Conservation (phyloP, 768 basidiomycete genomes). For the Pulveroboletus sp. region DNA sequence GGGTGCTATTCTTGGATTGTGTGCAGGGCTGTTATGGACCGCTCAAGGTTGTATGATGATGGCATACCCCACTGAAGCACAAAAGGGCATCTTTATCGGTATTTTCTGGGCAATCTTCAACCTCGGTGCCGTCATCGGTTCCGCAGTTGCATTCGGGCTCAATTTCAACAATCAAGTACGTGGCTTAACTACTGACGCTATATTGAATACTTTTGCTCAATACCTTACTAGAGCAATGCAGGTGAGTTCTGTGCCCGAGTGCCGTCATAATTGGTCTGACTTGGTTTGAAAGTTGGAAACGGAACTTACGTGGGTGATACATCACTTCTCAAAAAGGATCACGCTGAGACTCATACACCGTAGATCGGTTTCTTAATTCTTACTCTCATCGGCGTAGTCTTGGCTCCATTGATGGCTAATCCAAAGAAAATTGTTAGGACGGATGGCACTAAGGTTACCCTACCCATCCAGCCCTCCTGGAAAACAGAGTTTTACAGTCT, state of each 20-base stretch:
- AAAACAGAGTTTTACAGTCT: constrained; percentile 68
- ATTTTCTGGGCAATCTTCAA: constrained; percentile 88
- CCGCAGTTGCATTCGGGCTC: constrained; percentile 66
- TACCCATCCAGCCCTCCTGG: constrained; percentile 70
- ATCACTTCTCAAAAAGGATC: background rate
- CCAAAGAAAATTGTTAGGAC: constrained; percentile 69
- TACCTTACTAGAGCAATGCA: constrained; percentile 19
- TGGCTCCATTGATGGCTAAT: constrained; percentile 68
- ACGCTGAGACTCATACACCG: background rate
- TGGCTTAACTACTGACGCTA: constrained; percentile 1
- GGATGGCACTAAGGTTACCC: constrained; percentile 64
- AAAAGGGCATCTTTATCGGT: constrained; percentile 74
- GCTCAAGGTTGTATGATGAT: constrained; percentile 84
- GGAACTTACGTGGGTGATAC: constrained; percentile 61
- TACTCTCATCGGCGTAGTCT: constrained; percentile 59
- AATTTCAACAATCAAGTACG: constrained; percentile 61
- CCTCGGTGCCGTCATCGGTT: constrained; percentile 73
- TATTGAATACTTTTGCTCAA: background rate
- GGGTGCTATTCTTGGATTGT: constrained; percentile 70
- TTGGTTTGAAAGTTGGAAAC: constrained; percentile 47
- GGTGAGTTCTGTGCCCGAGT: constrained; percentile 20
- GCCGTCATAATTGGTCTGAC: constrained; percentile 1
- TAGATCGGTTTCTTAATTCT: constrained; percentile 75
- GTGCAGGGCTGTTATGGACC: constrained; percentile 72
- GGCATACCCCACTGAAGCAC: constrained; percentile 72